A percentile compares a stretch with the other conserved stretches of the same genome.
These are phyloP conservation scores for Chlorella vulgaris DNA, from an alignment of 139 green algal species.

Conservation along the genomic window DNA sequence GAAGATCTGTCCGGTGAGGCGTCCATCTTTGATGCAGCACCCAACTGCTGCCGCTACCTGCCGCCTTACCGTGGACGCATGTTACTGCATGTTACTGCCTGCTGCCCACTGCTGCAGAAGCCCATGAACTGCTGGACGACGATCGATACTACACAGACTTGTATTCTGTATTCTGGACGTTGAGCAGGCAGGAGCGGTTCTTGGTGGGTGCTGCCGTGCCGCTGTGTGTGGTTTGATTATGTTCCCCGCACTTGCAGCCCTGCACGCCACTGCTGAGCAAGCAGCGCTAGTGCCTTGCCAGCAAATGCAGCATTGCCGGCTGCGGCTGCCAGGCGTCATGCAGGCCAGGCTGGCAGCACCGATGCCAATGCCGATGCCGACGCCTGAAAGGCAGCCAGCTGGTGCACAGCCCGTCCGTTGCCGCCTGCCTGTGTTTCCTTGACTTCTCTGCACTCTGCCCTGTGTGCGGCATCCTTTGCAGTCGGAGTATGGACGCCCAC, in stretches of 20 bases:
- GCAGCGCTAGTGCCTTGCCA: no score
- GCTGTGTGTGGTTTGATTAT: no score
- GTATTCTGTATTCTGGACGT: not conserved
- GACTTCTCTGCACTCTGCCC: not conserved
- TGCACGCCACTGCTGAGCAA: no score
- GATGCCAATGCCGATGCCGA: no score
- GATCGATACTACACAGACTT: not conserved
- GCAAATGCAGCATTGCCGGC: no score
- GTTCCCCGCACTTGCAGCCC: no score
- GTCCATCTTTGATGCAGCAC: not conserved
- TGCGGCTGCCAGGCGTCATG: not conserved
- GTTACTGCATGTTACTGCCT: not conserved
- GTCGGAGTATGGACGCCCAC: not conserved
- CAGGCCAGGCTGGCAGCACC: no score
- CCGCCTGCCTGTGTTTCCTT: not conserved
- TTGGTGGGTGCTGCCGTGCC: not conserved
- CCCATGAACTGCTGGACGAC: not conserved
- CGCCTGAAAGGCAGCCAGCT: no score
- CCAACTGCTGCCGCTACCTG: no score
- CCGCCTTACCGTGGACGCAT: no score
- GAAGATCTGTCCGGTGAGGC: not conserved
- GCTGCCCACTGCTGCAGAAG: not conserved
- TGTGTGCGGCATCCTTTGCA: not conserved
- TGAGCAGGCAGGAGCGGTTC: not conserved
- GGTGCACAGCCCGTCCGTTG: no score